Base-by-base conservation (phyloP, 2,329 filamentous ascomycete species). In the Coniochaeta pulveracea region DNA sequence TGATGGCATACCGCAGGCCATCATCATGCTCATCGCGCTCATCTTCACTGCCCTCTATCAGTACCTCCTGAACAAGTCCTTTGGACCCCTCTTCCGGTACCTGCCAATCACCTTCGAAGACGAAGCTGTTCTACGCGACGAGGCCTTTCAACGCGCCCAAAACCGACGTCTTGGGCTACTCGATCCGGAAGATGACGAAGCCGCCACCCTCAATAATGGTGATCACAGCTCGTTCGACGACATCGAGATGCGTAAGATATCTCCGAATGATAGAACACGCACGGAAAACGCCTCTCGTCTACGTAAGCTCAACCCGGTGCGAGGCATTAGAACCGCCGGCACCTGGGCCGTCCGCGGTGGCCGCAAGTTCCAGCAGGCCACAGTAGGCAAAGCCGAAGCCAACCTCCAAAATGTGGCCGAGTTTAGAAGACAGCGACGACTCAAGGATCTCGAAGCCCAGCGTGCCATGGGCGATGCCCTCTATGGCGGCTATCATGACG, bases 51-150 rank as follows among this genome's bases (percentile, higher is more conserved):
- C 71, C 2, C 47, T 85, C 4, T 98, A 82, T 47, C 91, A 98
- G 51, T 56, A 80, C 25, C 60, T 93, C 2, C 66, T 96, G 33
- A 94, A 94, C 53, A 62, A 66, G 34, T 82, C 86, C 0, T 96
- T 98, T 45, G 73, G 74, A 0, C 89, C 91, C 3, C 67, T 98
- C 8, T 79, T 93, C 51, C 75, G 81, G 24, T 94, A 94, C 48
- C 63, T 98, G 4, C 91, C 91, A 0, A 93, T 96, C 42, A 96
- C 89, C 0, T 76, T 96, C 35, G 91, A 98, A 53, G 91, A 96
- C 42, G 89, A 95, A 50, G 91, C 91, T 3, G 84, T 91, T 1
- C 63, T 84, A n/a, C 79, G 89, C 6, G 91, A 98, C 44, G 76
- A 89, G 48, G 84, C 82, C 24, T 98, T 96, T 50, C 80, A 85